Evolutionary conservation across 345 rosid genomes (phyloP), one percentile per base, ranked within the genome.

Genomic region (Kandelia obovata): DNA sequence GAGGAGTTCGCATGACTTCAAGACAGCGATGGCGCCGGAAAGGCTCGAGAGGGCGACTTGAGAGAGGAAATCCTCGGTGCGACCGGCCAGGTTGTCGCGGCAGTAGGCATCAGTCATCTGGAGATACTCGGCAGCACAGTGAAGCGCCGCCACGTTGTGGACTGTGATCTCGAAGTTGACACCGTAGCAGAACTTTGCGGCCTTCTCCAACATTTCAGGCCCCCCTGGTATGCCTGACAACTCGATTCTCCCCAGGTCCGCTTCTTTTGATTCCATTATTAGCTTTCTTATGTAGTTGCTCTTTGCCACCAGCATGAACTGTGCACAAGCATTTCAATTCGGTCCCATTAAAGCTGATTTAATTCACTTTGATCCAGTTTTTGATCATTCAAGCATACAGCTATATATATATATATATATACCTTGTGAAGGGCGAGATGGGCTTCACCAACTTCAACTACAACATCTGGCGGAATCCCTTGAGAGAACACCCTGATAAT

Each of bases 141-240:
- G 90, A 53, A 95, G 93, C 55, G 96, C 92, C 1, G 96, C 97
- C 19, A 91, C 96, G 78, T 95, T 95, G 52, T 95, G 92, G 8
- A 95, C 97, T 0, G 96, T 95, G 73, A 92, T 92, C 75, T 95
- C 99, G 23, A 95, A 95, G 84, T 95, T 95, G 61, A 95, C 89
- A 0, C 97, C 89, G 65, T 95, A 95, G 77, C 99, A 95, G 83
- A 95, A 95, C 21, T 91, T 95, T 0, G 96, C 97, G 1, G 93
- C 96, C 79, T 92, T 95, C 80, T 89, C 99, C 47, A 95, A 88
- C 67, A 85, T 87, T 79, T 95, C 93, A 0, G 96, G 89, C n/a
- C 99, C 99, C 49, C 99, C 99, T 0, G 99, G 97, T 3, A 88
- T 80, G 69, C 82, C 86, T 3, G 96, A 88, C 16, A 95, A 80